These are phyloP conservation scores for Leccinum rimulosum DNA, from an alignment of 768 basidiomycete species.

Conservation along the genomic window DNA sequence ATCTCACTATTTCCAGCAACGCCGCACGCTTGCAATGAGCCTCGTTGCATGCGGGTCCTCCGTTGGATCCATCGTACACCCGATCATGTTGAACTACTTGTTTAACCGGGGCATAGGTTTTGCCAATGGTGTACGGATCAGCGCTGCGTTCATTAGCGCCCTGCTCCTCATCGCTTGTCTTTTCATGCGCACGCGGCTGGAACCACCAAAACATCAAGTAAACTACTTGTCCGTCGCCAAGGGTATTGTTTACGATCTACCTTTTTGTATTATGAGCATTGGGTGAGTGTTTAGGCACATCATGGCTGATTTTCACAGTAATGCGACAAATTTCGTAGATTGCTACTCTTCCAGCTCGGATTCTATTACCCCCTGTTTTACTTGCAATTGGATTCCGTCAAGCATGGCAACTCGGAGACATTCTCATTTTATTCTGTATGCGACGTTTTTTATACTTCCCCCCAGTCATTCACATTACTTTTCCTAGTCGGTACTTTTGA, in stretches of 20 bases:
- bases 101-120: slow-evolving; percentile 32
- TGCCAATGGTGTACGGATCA: slow-evolving; percentile 47
- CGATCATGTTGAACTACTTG: slow-evolving; percentile 32
- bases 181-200: slow-evolving; percentile 40
- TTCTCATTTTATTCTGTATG: slow-evolving; percentile 57
- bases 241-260: slow-evolving; percentile 13
- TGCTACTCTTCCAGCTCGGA: slow-evolving; percentile 32
- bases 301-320: not conserved
- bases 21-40: slow-evolving; percentile 44
- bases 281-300: slow-evolving; percentile 18
- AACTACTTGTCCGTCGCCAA: slow-evolving; percentile 19
- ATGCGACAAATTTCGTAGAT: slow-evolving; percentile 4
- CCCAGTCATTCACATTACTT: not conserved
- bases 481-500: slow-evolving; percentile 48
- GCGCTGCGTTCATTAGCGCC: slow-evolving; percentile 40
- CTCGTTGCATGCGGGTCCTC: slow-evolving; percentile 40
- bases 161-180: slow-evolving; percentile 34
- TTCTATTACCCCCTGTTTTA: slow-evolving; percentile 55
- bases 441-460: not conserved
- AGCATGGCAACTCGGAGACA: slow-evolving; percentile 42
- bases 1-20: slow-evolving; percentile 43
- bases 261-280: slow-evolving; percentile 16
- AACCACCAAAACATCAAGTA: slow-evolving; percentile 21
- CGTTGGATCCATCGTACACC: slow-evolving; percentile 25
- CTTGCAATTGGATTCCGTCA: slow-evolving; percentile 51